Conservation (phyloP, 1,284 basidiomycete species). For the Acaromyces ingoldii region DNA sequence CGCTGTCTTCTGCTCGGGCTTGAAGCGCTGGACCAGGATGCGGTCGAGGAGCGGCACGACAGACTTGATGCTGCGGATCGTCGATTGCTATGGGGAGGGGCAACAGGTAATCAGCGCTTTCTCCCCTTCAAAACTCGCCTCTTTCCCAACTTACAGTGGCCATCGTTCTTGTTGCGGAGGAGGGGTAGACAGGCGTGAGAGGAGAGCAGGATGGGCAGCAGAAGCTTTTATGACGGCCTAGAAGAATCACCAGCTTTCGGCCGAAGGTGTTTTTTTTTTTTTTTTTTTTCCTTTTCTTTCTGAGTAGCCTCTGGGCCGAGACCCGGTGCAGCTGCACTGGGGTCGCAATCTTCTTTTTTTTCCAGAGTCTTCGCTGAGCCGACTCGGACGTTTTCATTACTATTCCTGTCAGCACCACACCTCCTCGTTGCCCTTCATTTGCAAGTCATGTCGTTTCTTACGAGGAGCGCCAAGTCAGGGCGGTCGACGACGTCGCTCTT, state of each 20-base stretch:
- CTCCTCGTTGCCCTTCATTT: constrained; percentile 1
- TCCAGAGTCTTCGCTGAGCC: not conserved
- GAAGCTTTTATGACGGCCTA: no score
- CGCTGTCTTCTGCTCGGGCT: constrained; percentile 60
- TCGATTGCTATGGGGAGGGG: constrained; percentile 21
- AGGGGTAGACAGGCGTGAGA: no score
- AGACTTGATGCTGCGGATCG: constrained; percentile 71
- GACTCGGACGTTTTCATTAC: not conserved
- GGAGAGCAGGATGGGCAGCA: no score
- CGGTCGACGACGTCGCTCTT: not conserved
- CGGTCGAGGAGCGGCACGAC: constrained; percentile 90
- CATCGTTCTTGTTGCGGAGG: no score
- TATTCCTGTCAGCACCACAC: constrained; percentile 1
- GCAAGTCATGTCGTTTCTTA: constrained; percentile 33
- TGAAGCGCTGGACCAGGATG: constrained; percentile 94
- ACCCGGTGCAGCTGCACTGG: not conserved
- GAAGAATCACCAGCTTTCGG: constrained; percentile 5
- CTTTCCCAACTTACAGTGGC: no score
- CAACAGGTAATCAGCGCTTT: no score
- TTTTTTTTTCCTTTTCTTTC: not conserved
- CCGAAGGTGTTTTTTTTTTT: constrained; percentile 9
- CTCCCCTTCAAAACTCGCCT: constrained; percentile 7
- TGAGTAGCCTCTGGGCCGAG: not conserved
- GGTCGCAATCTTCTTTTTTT: constrained; percentile 1
- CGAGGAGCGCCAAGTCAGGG: not conserved